phyloP scores from a whole-genome alignment of 805 yeast species.

The Spathaspora sp. region DNA sequence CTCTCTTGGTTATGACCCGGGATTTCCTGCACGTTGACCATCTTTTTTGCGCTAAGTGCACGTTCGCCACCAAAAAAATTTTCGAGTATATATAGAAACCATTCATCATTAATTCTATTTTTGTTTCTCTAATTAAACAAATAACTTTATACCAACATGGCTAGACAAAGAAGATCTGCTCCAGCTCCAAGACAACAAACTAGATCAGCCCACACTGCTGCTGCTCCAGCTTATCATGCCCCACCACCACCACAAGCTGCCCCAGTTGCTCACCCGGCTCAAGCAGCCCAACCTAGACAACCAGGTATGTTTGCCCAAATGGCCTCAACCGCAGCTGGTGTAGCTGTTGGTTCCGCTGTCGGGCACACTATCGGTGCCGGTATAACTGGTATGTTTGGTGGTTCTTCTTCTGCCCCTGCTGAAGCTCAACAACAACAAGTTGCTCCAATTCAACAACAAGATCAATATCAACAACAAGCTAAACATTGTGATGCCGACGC shows the following conservation, averaged over 20 bases:
- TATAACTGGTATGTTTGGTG: conserved; percentile 82
- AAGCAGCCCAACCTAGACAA: conserved; percentile 46
- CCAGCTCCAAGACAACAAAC: conserved; percentile 49
- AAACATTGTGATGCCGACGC: conserved; percentile 88
- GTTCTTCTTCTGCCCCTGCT: conserved; percentile 57
- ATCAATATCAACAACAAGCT: conserved; percentile 42
- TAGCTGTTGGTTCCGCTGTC: conserved; percentile 95
- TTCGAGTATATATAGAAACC: neutral
- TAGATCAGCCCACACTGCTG: conserved; percentile 76
- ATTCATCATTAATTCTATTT: neutral
- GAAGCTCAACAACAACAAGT: conserved; percentile 46
- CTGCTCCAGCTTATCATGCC: conserved; percentile 44
- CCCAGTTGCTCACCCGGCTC: conserved; percentile 51
- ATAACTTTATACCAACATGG: conserved; percentile 20
- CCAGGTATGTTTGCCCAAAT: conserved; percentile 95
- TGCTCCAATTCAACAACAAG: conserved; percentile 20
- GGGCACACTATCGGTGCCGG: conserved; percentile 98
- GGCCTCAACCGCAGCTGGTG: conserved; percentile 99
- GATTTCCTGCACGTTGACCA: neutral
- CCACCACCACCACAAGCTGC: conserved; percentile 19
- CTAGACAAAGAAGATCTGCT: conserved; percentile 54
- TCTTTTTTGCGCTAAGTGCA: neutral
- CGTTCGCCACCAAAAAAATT: conserved; percentile 6
- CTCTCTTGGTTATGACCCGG: neutral
- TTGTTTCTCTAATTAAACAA: neutral